A percentile compares a stretch with the other conserved stretches of the same genome.
Evolutionary conservation across 2,329 filamentous ascomycete genomes (phyloP).

Genomic region (Rhexocercosporidium sp.): DNA sequence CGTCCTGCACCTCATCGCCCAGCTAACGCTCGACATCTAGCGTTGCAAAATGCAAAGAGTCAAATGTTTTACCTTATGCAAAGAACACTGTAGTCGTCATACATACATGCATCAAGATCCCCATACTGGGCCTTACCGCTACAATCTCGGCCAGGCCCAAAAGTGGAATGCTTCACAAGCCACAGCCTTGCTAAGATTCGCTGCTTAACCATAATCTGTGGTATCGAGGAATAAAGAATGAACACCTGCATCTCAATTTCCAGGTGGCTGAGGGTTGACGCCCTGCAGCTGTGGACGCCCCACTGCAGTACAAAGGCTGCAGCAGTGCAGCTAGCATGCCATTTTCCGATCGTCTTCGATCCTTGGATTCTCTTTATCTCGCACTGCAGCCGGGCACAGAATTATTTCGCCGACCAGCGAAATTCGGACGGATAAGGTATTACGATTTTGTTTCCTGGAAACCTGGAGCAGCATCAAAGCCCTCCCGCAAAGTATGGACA

Average conservation of each 20-base stretch:
- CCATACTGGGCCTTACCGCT: slow-evolving; percentile 7
- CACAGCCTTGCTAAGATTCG: neutral
- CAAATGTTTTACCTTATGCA: neutral
- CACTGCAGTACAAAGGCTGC: neutral
- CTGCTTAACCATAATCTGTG: neutral
- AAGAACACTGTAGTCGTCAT: slow-evolving; percentile 7
- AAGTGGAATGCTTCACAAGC: neutral
- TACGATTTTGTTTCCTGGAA: neutral
- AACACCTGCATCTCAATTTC: neutral
- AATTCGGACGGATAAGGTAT: neutral
- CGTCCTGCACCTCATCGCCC: neutral
- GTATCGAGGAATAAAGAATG: neutral
- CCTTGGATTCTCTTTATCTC: neutral
- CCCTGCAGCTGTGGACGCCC: neutral
- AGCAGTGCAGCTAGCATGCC: neutral
- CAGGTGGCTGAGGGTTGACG: neutral
- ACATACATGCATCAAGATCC: neutral
- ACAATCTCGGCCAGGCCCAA: neutral
- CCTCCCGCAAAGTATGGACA: neutral
- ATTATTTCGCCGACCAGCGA: neutral
- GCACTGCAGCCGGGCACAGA: neutral
- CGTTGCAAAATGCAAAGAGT: neutral
- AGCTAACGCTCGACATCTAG: neutral
- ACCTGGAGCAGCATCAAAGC: slow-evolving; percentile 7
- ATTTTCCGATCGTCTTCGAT: neutral